phyloP scores from a whole-genome alignment of 441 rosid genomes.

The Kokia cookei region DNA sequence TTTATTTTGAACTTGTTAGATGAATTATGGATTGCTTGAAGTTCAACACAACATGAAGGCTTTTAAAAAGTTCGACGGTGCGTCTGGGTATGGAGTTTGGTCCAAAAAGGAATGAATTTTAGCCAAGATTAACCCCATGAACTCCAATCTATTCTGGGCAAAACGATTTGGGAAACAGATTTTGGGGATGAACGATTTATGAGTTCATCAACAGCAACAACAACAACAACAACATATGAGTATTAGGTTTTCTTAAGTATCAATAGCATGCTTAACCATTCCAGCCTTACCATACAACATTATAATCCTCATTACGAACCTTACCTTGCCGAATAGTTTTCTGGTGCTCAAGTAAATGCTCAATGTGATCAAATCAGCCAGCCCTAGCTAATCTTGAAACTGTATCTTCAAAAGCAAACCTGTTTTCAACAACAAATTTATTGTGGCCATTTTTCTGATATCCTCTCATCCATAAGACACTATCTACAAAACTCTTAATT shows the following conservation, averaged over 20 bases:
- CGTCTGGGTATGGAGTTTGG: too few species aligned
- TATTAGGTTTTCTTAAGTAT: constrained; percentile 22
- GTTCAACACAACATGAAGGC: too few species aligned
- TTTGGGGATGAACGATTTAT: too few species aligned
- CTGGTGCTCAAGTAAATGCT: constrained; percentile 77
- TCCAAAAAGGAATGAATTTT: too few species aligned
- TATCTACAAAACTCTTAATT: neutral
- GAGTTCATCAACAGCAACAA: too few species aligned
- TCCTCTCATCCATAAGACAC: neutral
- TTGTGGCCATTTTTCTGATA: constrained; percentile 43
- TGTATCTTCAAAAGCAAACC: constrained; percentile 68
- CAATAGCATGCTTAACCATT: constrained; percentile 60
- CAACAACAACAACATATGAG: too few species aligned
- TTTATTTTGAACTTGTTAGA: too few species aligned
- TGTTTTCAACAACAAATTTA: constrained; percentile 52
- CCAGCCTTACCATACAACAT: constrained; percentile 78
- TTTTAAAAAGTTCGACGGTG: too few species aligned
- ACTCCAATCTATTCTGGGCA: too few species aligned
- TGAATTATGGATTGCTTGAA: too few species aligned
- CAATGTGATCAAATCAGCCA: constrained; percentile 53
- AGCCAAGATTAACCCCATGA: too few species aligned
- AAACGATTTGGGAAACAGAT: too few species aligned
- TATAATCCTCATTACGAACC: constrained; percentile 78
- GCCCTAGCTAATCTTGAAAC: constrained; percentile 66
- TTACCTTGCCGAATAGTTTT: constrained; percentile 66